Evolutionary conservation across 2,329 filamentous ascomycete genomes (phyloP).

Genomic region (Trichoderma brevicompactum): DNA sequence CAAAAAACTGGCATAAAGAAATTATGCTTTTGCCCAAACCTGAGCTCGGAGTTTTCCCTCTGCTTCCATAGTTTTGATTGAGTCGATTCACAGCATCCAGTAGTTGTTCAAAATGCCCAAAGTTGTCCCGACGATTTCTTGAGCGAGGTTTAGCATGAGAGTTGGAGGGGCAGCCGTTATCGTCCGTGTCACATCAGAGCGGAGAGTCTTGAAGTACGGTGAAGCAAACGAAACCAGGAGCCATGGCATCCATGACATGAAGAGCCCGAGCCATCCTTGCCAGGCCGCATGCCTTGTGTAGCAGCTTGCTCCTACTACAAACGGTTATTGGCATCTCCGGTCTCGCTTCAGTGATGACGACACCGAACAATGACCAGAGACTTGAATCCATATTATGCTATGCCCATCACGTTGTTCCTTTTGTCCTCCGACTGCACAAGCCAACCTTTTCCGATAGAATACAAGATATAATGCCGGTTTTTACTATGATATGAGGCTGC

Average conservation of each 20-base stretch:
- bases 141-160: neutral
- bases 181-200: conserved; percentile 23
- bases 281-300: neutral
- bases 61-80: neutral
- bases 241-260: conserved; percentile 5
- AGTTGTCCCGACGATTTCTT: neutral
- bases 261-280: conserved; percentile 25
- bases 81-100: neutral
- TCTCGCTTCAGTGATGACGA: conserved; percentile 1
- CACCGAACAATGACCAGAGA: neutral
- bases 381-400: neutral
- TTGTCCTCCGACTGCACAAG: too few relatives aligned
- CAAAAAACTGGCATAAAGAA: neutral
- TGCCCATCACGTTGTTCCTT: neutral
- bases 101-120: neutral
- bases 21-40: neutral
- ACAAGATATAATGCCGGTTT: too few relatives aligned
- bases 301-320: conserved; percentile 6
- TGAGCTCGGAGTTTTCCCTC: neutral
- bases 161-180: conserved; percentile 1
- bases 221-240: conserved; percentile 11
- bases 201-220: conserved; percentile 22
- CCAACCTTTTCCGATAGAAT: too few relatives aligned
- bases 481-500: too few relatives aligned
- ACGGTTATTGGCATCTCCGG: conserved; percentile 9